Conservation (phyloP, 495 filamentous ascomycete species). For the Neurospora cerealis region DNA sequence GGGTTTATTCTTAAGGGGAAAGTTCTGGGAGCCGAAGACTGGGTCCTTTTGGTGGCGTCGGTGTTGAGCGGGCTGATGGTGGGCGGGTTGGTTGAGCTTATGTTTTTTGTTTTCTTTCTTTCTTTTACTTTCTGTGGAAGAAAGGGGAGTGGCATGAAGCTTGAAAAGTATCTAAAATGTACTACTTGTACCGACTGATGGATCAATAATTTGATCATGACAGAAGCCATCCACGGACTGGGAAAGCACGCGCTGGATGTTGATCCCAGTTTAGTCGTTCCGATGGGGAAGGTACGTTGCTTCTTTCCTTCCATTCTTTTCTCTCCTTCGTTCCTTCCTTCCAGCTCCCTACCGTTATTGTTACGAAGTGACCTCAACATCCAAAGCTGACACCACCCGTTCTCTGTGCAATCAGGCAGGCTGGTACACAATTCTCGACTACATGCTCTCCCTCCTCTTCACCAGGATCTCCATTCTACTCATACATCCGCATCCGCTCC, state of each 20-base stretch:
- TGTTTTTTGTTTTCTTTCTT: background rate
- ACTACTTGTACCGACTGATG: no score
- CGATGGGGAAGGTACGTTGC: conserved; percentile 9
- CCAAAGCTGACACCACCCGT: background rate
- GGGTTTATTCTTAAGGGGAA: conserved; percentile 1
- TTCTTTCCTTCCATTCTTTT: background rate
- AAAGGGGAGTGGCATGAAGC: no score
- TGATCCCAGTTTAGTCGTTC: conserved; percentile 1
- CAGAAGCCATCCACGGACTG: conserved; percentile 13
- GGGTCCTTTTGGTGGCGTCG: conserved; percentile 14
- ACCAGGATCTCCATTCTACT: conserved; percentile 20
- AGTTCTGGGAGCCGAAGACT: conserved; percentile 16
- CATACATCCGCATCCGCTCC: conserved; percentile 18
- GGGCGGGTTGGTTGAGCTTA: conserved; percentile 13
- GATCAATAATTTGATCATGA: background rate
- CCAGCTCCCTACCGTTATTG: background rate
- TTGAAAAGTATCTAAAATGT: no score
- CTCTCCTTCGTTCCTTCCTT: background rate
- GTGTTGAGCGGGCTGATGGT: conserved; percentile 11
- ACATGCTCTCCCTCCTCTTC: conserved; percentile 18
- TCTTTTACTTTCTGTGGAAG: background rate
- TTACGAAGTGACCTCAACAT: background rate
- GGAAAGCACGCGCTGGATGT: conserved; percentile 14
- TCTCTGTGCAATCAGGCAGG: conserved; percentile 6
- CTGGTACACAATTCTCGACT: conserved; percentile 19